Evolutionary conservation across 768 basidiomycete genomes (phyloP), one percentile per base, ranked within the genome.

Genomic region (Mycena indigotica): DNA sequence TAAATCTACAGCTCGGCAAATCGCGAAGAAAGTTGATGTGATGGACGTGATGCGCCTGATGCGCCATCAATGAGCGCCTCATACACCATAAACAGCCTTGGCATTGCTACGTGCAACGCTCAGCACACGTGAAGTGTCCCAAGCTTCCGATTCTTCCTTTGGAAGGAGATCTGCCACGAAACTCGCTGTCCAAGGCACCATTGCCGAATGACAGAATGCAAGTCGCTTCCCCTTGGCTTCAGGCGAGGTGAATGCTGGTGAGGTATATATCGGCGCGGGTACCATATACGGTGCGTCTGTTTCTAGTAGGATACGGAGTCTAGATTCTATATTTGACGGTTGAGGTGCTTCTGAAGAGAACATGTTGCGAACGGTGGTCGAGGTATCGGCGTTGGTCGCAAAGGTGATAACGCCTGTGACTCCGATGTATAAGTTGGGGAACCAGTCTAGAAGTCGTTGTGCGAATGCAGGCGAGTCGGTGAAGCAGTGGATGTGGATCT

Each of bases 201-300:
- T 92, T 0, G 84, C 89, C 0, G 84, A 84, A 65, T 92, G 91
- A 53, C 81, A 89, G 6, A 93, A 67, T 0, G 92, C 88, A 0
- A 93, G 70, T 61, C 80, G 77, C 61, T 81, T 82, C 2, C 86
- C 84, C 62, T 84, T 84, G 21, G 80, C 69, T 0, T 65, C 70
- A 1, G 81, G 77, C 0, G 39, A 21, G 25, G 57, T 46, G 32
- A 63, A 52, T 23, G 26, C 21, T 2, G 91, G 70, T 0, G 84
- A 75, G 2, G 72, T 68, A 65, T 91, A 91, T 17, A 94, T 69
- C 57, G 89, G 93, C 0, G 83, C 75, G 0, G 93, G 93, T 0
- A 88, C 80, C 93, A 95, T 94, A 73, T 81, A 95, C 0, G 93
- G 93, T 3, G 91, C 91, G 62, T 95, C 93, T 0, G 93, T 93